Evolutionary conservation across 2,329 filamentous ascomycete genomes (phyloP).

Genomic region (Mollisia scopiformis): DNA sequence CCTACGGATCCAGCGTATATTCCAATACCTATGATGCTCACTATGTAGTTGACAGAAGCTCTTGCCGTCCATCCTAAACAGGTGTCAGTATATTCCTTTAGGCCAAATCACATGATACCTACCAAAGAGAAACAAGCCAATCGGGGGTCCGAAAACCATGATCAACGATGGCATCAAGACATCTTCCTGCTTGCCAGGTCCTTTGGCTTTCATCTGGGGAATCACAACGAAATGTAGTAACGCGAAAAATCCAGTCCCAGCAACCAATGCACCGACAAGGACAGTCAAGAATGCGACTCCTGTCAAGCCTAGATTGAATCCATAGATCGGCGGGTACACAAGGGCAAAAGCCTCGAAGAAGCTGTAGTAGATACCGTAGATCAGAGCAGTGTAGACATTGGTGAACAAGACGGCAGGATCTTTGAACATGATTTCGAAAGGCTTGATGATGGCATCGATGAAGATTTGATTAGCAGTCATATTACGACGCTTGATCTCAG

Average conservation of each 20-base stretch:
- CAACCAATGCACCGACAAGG: conserved; percentile 48
- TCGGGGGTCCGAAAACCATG: not conserved
- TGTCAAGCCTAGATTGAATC: conserved; percentile 57
- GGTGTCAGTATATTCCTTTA: not conserved
- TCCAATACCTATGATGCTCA: not conserved
- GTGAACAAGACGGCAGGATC: conserved; percentile 64
- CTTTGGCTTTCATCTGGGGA: not conserved
- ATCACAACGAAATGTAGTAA: not conserved
- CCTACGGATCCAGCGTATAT: not conserved
- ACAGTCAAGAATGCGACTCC: conserved; percentile 62
- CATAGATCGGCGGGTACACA: conserved; percentile 60
- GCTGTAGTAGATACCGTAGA: conserved; percentile 62
- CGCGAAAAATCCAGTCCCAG: not conserved
- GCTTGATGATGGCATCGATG: conserved; percentile 59
- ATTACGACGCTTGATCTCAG: conserved; percentile 60
- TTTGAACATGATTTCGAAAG: conserved; percentile 57
- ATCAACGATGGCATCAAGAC: not conserved
- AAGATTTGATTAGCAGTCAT: conserved; percentile 49
- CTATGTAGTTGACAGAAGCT: not conserved
- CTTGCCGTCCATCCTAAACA: not conserved
- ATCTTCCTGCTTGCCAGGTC: not conserved
- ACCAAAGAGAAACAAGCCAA: not conserved
- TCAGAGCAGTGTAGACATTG: conserved; percentile 59
- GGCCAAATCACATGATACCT: not conserved
- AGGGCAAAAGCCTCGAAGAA: conserved; percentile 69